Conservation (phyloP, 192 early-diverging fungal genomes). For the Coemansia sp. region DNA sequence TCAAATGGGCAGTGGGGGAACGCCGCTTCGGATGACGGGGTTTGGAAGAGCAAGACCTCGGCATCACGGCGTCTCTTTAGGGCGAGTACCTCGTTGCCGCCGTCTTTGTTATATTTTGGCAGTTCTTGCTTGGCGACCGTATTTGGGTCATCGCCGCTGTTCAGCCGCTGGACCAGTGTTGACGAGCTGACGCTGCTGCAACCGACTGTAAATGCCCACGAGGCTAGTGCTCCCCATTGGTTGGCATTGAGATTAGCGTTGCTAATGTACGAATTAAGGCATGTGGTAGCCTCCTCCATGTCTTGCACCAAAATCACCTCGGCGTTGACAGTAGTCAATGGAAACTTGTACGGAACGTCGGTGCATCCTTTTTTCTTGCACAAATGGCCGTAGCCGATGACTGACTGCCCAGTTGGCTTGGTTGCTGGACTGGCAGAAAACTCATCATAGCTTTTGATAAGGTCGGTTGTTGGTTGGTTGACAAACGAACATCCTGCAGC, state of each 20-base stretch:
- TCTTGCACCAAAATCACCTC: neutral
- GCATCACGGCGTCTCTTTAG: slow-evolving; percentile 18
- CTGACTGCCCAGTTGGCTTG: slow-evolving; percentile 42
- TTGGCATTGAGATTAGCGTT: slow-evolving; percentile 23
- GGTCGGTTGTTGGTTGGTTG: neutral
- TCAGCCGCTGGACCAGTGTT: slow-evolving; percentile 19
- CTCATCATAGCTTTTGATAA: slow-evolving; percentile 15
- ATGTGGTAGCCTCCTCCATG: neutral
- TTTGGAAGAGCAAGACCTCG: slow-evolving; percentile 23
- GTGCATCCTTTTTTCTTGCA: slow-evolving; percentile 14
- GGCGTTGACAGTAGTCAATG: slow-evolving; percentile 15
- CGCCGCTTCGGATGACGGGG: neutral
- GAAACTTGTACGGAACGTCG: slow-evolving; percentile 16
- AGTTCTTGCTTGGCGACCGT: slow-evolving; percentile 31
- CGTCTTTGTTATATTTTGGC: slow-evolving; percentile 25
- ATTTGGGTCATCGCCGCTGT: slow-evolving; percentile 14
- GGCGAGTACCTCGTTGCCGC: slow-evolving; percentile 12
- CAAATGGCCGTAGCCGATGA: slow-evolving; percentile 34
- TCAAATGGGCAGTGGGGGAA: neutral
- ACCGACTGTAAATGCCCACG: slow-evolving; percentile 35
- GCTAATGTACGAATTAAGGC: slow-evolving; percentile 8
- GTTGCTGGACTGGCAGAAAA: slow-evolving; percentile 30
- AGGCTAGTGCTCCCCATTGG: slow-evolving; percentile 33
- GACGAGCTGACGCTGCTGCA: slow-evolving; percentile 20
- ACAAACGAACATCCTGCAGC: neutral